Evolutionary conservation across 2,329 filamentous ascomycete species (phyloP), one percentile per base, ranked within the genome.

Genomic region (Mycosphaerelloides madeirae): DNA sequence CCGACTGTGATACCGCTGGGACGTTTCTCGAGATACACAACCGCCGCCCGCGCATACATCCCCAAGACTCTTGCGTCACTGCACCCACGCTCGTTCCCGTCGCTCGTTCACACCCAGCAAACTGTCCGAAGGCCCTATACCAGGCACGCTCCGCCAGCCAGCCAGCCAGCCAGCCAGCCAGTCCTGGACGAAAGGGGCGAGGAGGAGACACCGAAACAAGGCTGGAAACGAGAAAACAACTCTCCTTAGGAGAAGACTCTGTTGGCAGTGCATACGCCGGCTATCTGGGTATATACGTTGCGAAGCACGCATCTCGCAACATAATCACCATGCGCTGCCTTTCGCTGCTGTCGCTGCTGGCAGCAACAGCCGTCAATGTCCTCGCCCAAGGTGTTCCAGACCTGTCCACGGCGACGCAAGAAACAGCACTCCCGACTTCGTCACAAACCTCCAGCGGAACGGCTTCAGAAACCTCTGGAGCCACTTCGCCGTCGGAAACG

Each of bases 361-460:
- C 46, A 32, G 44, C 45, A 37, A 46, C 54, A 16, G 31, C 38
- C n/a, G 32, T 33, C 34, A 31, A 51, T n/a, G 56, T 54, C 3
- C 42, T 52, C 36, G 55, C 58, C 18, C 57, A 62, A 43, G 53
- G 58, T 32, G 44, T 64, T 3, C 60, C 62, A 13, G 46, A 61
- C 33, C 56, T 63, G 31, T 43, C 48, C 7, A 59, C 55, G 4
- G 53, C 52, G 12, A 59, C 58, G 29, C 31, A 50, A 31, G 49
- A 46, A 9, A 50, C 48, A 31, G 49, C 50, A 42, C 14, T 35
- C 15, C 33, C 12, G 48, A 39, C 47, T 48, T 5, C 19, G 6
- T 15, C 36, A 4, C 15, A 16, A 5, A 31, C 49, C 22, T 38
- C 45, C 29, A 46, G 43, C 31, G 41, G 49, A 9, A 49, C 49